phyloP scores from a whole-genome alignment of 345 rosid species.

The Citrus reticulata region DNA sequence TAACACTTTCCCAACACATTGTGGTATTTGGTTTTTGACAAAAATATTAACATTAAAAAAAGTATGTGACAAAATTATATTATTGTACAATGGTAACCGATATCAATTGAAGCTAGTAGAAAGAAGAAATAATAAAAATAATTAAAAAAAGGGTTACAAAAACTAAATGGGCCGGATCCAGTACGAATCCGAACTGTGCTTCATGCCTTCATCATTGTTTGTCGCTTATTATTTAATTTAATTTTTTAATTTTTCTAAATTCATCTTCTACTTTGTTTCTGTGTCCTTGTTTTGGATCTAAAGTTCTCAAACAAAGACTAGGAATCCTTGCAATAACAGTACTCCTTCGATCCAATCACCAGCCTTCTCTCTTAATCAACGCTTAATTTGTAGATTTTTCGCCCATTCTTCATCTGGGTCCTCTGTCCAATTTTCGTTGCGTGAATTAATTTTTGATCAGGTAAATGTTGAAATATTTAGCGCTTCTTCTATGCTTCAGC shows the following conservation, averaged over 20 bases:
- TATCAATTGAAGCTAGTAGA: not conserved
- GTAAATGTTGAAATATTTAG: not conserved
- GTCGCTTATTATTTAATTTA: not conserved
- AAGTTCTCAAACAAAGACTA: not conserved
- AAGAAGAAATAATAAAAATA: not conserved
- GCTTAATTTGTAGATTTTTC: not conserved
- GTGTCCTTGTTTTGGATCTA: not conserved
- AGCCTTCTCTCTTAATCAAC: not conserved
- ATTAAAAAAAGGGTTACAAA: too few relatives aligned
- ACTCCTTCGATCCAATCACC: constrained; percentile 5
- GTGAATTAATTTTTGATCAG: not conserved
- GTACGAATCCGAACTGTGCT: not conserved
- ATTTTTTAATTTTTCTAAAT: too few relatives aligned
- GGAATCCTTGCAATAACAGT: not conserved
- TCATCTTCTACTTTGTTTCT: not conserved
- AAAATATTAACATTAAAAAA: not conserved
- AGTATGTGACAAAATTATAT: not conserved
- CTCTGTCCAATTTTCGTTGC: not conserved
- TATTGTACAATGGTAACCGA: not conserved
- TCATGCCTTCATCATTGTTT: not conserved
- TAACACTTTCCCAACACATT: too few relatives aligned
- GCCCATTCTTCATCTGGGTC: not conserved
- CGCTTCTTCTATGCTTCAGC: not conserved
- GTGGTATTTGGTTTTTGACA: not conserved
- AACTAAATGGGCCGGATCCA: not conserved